Base-by-base conservation (phyloP, 192 early-diverging fungal species). In the Rhizophagus sp. region DNA sequence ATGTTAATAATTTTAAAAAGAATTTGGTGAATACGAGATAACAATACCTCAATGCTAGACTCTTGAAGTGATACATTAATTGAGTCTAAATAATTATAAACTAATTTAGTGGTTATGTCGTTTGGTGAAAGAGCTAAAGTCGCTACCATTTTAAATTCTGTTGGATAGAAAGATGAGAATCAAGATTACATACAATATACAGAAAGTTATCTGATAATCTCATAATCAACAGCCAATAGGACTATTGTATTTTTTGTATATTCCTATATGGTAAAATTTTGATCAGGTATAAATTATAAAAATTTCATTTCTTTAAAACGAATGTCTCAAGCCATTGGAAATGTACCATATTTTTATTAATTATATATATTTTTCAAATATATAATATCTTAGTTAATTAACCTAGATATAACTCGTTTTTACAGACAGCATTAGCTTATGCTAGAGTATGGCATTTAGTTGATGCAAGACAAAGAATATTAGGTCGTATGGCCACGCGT, bases 391-490 rank as follows among this genome's bases (percentile, higher is more conserved):
- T 66, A 64, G 15, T 62, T 63, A 22, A 57, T 6, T 22, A 41
- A 41, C 7, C 5, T 41, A 9, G 30, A 22, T 22, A 25, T 78
- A 36, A 47, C 63, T 70, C 12, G 73, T 5, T 36, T 79, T 73
- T 75, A 74, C 82, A 94, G 92, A 93, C 94, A 17, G 91, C 91
- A n/a, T 84, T 94, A 77, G 94, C 93, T 24, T 95, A 94, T 78
- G 95, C 94, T 71, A 89, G 95, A 47, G 91, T 96, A 73, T 98
- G 96, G 96, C 96, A 96, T 83, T 87, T 95, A 62, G 96, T 98
- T 44, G 95, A 97, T 84, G 95, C 95, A 39, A 89, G 90, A 74
- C 93, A 94, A 64, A 90, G 95, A 84, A 88, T 94, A 27, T 91
- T 99, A 36, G 96, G 96, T n/a, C 92, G 92, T 69, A 83, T 99